A percentile compares a stretch with the other conserved stretches of the same genome.
Evolutionary conservation across 2,329 filamentous ascomycete species (phyloP).

Genomic region (Orbilia quercus): DNA sequence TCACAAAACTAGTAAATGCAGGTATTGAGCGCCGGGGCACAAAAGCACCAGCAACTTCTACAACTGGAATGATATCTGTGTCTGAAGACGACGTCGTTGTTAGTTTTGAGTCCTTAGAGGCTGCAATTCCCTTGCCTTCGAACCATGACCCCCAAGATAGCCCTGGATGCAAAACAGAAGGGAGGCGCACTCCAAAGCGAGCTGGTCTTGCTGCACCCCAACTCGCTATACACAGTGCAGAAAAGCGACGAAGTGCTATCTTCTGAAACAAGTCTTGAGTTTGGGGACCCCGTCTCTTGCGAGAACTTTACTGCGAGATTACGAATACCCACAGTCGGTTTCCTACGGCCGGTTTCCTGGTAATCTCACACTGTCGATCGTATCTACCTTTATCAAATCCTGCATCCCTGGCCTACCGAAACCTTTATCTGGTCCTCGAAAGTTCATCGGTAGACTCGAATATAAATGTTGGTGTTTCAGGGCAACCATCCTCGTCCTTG

Average conservation of each 20-base stretch:
- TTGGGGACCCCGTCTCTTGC: too few relatives aligned
- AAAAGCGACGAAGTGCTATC: slow-evolving; percentile 84
- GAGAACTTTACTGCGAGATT: too few relatives aligned
- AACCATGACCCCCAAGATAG: slow-evolving; percentile 79
- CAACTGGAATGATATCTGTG: slow-evolving; percentile 84
- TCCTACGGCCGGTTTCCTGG: too few relatives aligned
- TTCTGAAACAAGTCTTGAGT: slow-evolving; percentile 69
- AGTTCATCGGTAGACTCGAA: too few relatives aligned
- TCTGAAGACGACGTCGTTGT: slow-evolving; percentile 75
- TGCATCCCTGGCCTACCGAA: too few relatives aligned
- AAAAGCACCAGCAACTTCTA: slow-evolving; percentile 71
- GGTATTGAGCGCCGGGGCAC: slow-evolving; percentile 82
- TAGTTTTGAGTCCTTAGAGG: slow-evolving; percentile 66
- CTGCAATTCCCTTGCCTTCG: slow-evolving; percentile 72
- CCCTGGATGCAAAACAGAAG: slow-evolving; percentile 76
- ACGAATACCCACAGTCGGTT: too few relatives aligned
- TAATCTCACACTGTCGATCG: too few relatives aligned
- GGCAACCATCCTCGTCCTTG: too few relatives aligned
- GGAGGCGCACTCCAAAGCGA: slow-evolving; percentile 81
- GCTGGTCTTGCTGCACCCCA: slow-evolving; percentile 69
- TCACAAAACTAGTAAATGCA: slow-evolving; percentile 90
- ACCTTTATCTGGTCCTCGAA: too few relatives aligned
- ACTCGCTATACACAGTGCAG: slow-evolving; percentile 81
- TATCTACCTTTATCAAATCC: too few relatives aligned
- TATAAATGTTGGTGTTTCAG: too few relatives aligned